These are phyloP conservation scores for Geotrichum siamense DNA, from an alignment of 1,139 yeast genomes.

Conservation along the genomic window DNA sequence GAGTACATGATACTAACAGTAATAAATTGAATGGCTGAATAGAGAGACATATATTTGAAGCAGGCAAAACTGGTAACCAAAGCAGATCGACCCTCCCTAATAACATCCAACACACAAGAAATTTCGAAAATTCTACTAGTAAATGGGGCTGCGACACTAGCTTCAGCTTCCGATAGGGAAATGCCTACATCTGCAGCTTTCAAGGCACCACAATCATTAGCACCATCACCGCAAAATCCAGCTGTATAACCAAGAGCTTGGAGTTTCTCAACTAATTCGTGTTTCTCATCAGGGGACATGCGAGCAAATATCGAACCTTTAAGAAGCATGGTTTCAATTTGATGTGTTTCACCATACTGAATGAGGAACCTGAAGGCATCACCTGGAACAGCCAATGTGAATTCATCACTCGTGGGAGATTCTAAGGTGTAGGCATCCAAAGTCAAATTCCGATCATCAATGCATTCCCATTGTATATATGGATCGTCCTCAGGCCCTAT, in stretches of 20 bases:
- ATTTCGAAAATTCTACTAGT: constrained; percentile 86
- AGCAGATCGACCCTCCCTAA: constrained; percentile 90
- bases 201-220: constrained; percentile 91
- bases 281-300: constrained; percentile 98
- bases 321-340: constrained; percentile 53
- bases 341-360: constrained; percentile 33
- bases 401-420: constrained; percentile 35
- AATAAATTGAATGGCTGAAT: constrained; percentile 91
- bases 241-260: constrained; percentile 84
- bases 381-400: constrained; percentile 81
- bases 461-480: constrained; percentile 35
- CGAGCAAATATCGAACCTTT: constrained; percentile 80
- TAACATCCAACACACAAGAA: constrained; percentile 84
- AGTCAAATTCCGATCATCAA: constrained; percentile 31
- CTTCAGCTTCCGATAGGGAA: constrained; percentile 94
- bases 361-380: constrained; percentile 77
- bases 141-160: constrained; percentile 97
- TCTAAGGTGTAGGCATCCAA: constrained; percentile 59
- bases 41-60: constrained; percentile 94
- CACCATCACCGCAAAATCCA: constrained; percentile 94
- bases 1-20: constrained; percentile 79
- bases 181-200: constrained; percentile 97
- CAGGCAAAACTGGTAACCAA: constrained; percentile 92
- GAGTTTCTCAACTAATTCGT: constrained; percentile 82
- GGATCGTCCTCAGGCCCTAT: constrained; percentile 12